Base-by-base conservation (phyloP, 2,329 filamentous ascomycete species). In the Sclerotinia nivalis region DNA sequence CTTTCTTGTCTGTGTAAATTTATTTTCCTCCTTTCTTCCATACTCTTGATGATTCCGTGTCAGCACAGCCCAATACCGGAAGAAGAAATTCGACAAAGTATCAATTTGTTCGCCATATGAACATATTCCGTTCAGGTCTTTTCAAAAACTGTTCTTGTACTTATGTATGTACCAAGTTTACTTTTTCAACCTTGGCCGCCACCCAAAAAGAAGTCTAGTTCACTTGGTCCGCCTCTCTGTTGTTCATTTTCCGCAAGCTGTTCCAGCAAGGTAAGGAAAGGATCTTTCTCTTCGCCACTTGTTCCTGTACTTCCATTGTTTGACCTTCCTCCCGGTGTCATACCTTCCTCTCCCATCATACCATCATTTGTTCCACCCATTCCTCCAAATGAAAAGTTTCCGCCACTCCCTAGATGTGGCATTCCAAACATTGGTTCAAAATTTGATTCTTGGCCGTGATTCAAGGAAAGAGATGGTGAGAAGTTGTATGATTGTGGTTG, bases 171-270 rank as follows among this genome's bases (percentile, higher is more conserved):
- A 8, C 65, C 25, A n/a, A 22, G 28, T 34, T 10, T 37, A 34
- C 22, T 37, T 37, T 25, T 34, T 56, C 43, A 69, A 69, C 66
- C 37, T 18, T 52, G 50, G 8, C 74, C 74, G 9, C 76, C 77
- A 62, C 75, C 74, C 65, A 94, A 81, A 76, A 94, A 94, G 80
- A 93, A 94, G 78, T 95, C 92, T 75, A 96, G 81, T 77, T 95
- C 92, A 73, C 86, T 90, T 18, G 90, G 90, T 13, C 89, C 87
- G 0, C 89, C 91, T 66, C 87, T 83, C 55, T 84, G 84, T 67
- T 91, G 86, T 79, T 95, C 92, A 75, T 93, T 93, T 79, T 96
- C 92, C 0, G 92, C 92, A 70, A 96, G 83, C 80, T 96, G 92
- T 78, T 96, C 92, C 49, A 96, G 81, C 55, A 96, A 80, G 72